phyloP scores from a whole-genome alignment of 305 asterid genomes.

The Fraxinus nigra region DNA sequence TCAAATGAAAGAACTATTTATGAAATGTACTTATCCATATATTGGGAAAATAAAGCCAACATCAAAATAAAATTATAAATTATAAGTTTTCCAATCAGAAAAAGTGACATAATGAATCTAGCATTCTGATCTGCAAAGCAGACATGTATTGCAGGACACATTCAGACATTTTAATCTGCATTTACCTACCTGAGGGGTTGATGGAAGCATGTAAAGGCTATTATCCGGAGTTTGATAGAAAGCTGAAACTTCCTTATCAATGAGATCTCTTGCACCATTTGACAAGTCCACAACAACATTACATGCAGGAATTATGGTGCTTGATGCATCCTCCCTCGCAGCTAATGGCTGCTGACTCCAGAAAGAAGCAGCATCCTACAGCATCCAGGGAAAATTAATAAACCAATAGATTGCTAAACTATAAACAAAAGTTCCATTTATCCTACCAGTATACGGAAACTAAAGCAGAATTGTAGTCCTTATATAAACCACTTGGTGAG shows the following conservation, averaged over 20 bases:
- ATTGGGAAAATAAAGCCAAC: background rate
- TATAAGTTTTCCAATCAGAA: conserved; percentile 2
- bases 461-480: background rate
- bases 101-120: background rate
- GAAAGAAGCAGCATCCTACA: conserved; percentile 89
- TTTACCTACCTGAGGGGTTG: conserved; percentile 83
- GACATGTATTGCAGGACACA: conserved; percentile 7
- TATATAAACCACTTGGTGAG: background rate
- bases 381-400: conserved; percentile 17
- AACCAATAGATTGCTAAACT: conserved; percentile 7
- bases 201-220: conserved; percentile 92
- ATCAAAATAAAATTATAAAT: background rate
- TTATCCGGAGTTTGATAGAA: conserved; percentile 83
- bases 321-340: conserved; percentile 84
- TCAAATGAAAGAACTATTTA: background rate
- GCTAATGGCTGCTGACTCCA: conserved; percentile 95
- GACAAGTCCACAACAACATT: conserved; percentile 69
- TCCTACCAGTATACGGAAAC: conserved; percentile 15
- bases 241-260: conserved; percentile 83
- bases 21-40: background rate
- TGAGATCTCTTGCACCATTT: conserved; percentile 69
- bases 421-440: conserved; percentile 8
- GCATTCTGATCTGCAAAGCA: background rate
- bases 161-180: background rate
- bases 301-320: conserved; percentile 88